phyloP scores from a whole-genome alignment of 208 protist species.

The Endotrypanum monterogeii region DNA sequence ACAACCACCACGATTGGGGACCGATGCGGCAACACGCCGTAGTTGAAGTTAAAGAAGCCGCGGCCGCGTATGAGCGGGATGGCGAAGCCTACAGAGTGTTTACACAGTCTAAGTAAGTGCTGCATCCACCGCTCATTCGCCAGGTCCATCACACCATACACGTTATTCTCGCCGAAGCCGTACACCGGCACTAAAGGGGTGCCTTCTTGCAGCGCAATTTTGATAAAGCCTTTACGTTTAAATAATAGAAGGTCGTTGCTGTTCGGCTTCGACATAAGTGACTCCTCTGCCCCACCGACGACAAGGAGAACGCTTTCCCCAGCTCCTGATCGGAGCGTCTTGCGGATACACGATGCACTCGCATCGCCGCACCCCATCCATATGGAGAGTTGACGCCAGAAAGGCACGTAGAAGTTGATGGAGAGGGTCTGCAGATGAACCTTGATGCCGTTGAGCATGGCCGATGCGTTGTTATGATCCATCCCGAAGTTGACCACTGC shows the following conservation, averaged over 20 bases:
- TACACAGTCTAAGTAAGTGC: conserved; percentile 29
- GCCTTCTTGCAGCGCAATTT: conserved; percentile 84
- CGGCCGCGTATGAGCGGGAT: conserved; percentile 72
- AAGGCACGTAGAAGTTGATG: conserved; percentile 87
- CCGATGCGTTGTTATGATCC: conserved; percentile 42
- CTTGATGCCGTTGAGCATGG: conserved; percentile 64
- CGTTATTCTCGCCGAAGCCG: conserved; percentile 89
- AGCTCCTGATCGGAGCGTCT: conserved; percentile 67
- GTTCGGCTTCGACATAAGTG: conserved; percentile 64
- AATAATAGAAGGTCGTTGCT: conserved; percentile 75
- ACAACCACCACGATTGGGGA: conserved; percentile 83
- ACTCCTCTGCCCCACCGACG: conserved; percentile 83
- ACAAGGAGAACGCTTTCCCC: conserved; percentile 85
- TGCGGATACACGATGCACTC: conserved; percentile 64
- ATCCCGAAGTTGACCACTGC: conserved; percentile 75
- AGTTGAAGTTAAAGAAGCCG: conserved; percentile 80
- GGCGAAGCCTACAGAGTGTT: conserved; percentile 61
- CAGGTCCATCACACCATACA: conserved; percentile 56
- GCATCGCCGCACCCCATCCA: conserved; percentile 80
- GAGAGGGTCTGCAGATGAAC: conserved; percentile 83
- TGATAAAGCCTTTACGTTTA: conserved; percentile 85
- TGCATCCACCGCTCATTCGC: conserved; percentile 35
- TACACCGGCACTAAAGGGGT: conserved; percentile 81
- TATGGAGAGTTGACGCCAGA: conserved; percentile 80
- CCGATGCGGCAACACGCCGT: conserved; percentile 72